Conservation (phyloP, 2,329 filamentous ascomycete species). For the Hirsutella rhossiliensis region DNA sequence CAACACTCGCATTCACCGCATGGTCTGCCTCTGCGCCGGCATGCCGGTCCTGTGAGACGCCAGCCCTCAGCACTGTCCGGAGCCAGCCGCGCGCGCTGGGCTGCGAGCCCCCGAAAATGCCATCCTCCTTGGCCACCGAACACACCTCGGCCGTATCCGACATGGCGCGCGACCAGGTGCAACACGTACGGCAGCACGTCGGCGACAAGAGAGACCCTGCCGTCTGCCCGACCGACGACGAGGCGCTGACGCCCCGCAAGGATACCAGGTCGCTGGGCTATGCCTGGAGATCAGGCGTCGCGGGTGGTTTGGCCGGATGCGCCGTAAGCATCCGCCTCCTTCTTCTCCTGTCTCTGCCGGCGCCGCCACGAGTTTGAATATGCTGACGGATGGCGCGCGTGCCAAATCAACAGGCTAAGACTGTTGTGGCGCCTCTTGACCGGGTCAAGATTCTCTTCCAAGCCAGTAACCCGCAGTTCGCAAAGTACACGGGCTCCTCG, state of each 20-base stretch:
- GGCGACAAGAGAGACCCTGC: slow-evolving; percentile 21
- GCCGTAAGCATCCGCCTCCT: slow-evolving; percentile 47
- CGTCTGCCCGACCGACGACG: slow-evolving; percentile 38
- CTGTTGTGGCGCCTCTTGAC: slow-evolving; percentile 87
- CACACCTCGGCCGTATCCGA: slow-evolving; percentile 46
- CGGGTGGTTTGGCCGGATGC: slow-evolving; percentile 84
- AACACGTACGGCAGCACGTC: slow-evolving; percentile 16
- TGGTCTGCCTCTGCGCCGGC: slow-evolving; percentile 1
- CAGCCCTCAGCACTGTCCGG: neutral
- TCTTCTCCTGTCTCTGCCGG: neutral
- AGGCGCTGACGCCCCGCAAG: slow-evolving; percentile 29
- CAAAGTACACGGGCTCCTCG: slow-evolving; percentile 87
- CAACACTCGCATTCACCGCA: neutral
- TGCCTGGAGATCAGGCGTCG: slow-evolving; percentile 68
- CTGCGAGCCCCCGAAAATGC: slow-evolving; percentile 38
- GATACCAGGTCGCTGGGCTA: slow-evolving; percentile 66
- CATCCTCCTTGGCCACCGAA: slow-evolving; percentile 38
- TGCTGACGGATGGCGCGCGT: neutral
- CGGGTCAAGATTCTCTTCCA: slow-evolving; percentile 98
- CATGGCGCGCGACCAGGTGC: slow-evolving; percentile 24
- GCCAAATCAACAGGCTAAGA: slow-evolving; percentile 66
- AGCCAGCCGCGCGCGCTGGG: neutral
- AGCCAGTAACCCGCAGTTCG: slow-evolving; percentile 83
- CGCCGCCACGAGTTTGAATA: neutral
- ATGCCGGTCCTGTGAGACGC: slow-evolving; percentile 4